phyloP scores from a whole-genome alignment of 257 asterid genomes.

The Solanum stenotomum region DNA sequence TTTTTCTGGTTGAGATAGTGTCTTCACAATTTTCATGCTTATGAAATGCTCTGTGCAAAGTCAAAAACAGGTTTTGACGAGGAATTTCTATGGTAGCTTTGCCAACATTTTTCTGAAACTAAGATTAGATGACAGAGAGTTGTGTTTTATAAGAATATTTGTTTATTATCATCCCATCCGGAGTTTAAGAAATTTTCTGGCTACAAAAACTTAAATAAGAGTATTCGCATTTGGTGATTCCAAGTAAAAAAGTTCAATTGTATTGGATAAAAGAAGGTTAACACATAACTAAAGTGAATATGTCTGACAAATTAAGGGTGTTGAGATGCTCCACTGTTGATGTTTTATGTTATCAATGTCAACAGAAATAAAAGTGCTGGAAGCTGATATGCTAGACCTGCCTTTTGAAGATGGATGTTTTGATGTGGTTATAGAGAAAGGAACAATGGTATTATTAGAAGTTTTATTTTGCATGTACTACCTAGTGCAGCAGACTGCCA shows the following conservation, averaged over 20 bases:
- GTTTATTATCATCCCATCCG: background rate
- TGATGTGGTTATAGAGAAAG: conserved; percentile 94
- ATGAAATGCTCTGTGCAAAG: background rate
- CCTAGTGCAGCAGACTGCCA: background rate
- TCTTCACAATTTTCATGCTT: background rate
- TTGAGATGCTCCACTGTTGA: background rate
- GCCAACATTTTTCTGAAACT: background rate
- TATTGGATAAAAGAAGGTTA: background rate
- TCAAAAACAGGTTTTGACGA: background rate
- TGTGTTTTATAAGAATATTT: background rate
- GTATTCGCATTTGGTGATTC: background rate
- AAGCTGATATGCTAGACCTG: conserved; percentile 95
- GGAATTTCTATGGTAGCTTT: background rate
- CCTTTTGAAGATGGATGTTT: conserved; percentile 73
- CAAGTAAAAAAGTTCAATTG: background rate
- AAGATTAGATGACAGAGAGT: background rate
- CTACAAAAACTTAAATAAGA: background rate
- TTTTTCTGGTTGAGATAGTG: background rate
- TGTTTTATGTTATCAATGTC: conserved; percentile 5
- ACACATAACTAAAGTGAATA: background rate
- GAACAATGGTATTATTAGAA: conserved; percentile 71
- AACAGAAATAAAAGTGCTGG: conserved; percentile 73
- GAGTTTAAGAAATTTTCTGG: background rate
- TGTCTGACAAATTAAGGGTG: background rate
- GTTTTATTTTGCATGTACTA: background rate